Evolutionary conservation across 257 asterid species (phyloP).

Genomic region (Solanum okadae): DNA sequence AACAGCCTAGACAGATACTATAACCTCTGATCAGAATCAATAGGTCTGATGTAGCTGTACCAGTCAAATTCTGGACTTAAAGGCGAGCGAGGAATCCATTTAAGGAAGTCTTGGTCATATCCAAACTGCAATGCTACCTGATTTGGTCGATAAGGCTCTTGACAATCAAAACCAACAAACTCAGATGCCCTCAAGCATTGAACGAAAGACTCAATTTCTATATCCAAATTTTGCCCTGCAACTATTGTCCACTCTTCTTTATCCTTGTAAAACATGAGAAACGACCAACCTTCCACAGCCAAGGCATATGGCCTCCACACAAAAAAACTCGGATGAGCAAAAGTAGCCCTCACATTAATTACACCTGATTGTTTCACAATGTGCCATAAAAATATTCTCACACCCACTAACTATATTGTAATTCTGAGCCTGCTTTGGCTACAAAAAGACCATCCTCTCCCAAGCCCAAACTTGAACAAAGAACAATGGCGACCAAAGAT

Average conservation of each 20-base stretch:
- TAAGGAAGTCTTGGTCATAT: constrained; percentile 26
- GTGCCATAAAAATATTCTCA: constrained; percentile 18
- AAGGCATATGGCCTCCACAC: constrained; percentile 21
- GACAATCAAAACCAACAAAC: constrained; percentile 20
- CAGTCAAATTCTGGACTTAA: neutral
- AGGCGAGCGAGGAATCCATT: neutral
- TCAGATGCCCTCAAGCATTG: constrained; percentile 13
- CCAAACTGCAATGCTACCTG: constrained; percentile 29
- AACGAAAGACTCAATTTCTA: constrained; percentile 8
- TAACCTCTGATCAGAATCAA: neutral
- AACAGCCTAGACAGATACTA: constrained; percentile 10
- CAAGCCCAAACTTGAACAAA: constrained; percentile 33
- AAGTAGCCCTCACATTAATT: constrained; percentile 15
- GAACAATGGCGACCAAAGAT: constrained; percentile 15
- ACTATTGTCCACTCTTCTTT: neutral
- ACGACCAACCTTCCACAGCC: constrained; percentile 10
- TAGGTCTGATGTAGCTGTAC: neutral
- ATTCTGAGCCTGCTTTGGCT: constrained; percentile 5
- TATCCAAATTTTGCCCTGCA: neutral
- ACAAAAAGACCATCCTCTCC: constrained; percentile 21
- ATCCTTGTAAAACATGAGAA: constrained; percentile 14
- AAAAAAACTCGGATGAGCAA: constrained; percentile 10
- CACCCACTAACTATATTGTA: neutral
- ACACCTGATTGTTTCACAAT: neutral
- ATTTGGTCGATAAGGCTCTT: constrained; percentile 21